Evolutionary conservation across 2,329 filamentous ascomycete species (phyloP), one percentile per base, ranked within the genome.

Genomic region (Diplocarpon mali): DNA sequence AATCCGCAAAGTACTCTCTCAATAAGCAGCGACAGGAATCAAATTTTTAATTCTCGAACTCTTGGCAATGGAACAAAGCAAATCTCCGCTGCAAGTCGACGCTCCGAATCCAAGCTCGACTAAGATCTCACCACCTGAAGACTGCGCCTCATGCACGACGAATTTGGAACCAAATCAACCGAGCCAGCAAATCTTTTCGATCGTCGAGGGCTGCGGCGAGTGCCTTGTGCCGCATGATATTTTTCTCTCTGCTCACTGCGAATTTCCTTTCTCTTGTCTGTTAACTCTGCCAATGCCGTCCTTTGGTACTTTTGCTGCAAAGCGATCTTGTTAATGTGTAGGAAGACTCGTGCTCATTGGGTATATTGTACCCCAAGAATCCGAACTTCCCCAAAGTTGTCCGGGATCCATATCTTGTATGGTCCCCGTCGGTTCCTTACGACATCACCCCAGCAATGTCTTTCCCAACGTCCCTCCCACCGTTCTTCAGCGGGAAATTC

Each of bases 171-270:
- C 40, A 24, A 24, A 24, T 24, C 20, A 24, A 24, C 40, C 46
- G 39, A 45, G 29, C 36, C 44, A 42, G 42, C 32, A 39, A 39
- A 36, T 15, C 35, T 36, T 30, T 29, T 35, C 35, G 32, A 30
- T 38, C 35, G 16, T 38, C 14, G 40, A 40, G 27, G 35, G 41
- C 45, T 47, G 45, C 45, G 41, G 45, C 44, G 41, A 40, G 38
- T 47, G 20, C 35, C 40, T 32, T 20, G 41, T 40, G 41, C 41
- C 41, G 41, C 28, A 36, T 31, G 35, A 20, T 16, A 28, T 31
- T 20, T 38, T 35, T 15, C 28, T 27, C 24, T 34, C 5, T 35
- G 20, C 7, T 24, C 20, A 24, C 20, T 24, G 4, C 20, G 7
- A 24, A 3, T 24, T 7, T 24, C 20, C 20, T 24, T 24, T 7